These are phyloP conservation scores for Elaeagnus macrophylla DNA, from an alignment of 306 rosid genomes.

Conservation along the genomic window DNA sequence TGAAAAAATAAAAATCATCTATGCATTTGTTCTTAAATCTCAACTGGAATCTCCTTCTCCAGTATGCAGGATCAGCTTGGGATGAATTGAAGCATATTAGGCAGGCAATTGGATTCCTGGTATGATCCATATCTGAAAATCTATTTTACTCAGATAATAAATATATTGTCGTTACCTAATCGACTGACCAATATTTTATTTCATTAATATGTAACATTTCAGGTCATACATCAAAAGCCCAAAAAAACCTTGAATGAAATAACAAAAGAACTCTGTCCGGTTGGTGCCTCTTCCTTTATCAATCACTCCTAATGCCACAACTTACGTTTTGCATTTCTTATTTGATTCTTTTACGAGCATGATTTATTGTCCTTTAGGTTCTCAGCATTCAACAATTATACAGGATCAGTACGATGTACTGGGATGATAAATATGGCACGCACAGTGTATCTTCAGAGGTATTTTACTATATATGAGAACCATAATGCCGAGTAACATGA, in stretches of 20 bases:
- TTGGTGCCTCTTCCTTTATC: conserved; percentile 36
- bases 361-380: conserved; percentile 40
- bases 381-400: conserved; percentile 97
- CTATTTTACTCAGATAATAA: not conserved
- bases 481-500: not conserved
- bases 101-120: conserved; percentile 99
- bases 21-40: conserved; percentile 12
- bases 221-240: conserved; percentile 99
- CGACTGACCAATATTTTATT: conserved; percentile 12
- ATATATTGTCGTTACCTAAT: not conserved
- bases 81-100: conserved; percentile 96
- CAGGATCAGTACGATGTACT: conserved; percentile 99
- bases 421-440: conserved; percentile 99
- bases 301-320: not conserved
- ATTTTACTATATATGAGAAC: not conserved
- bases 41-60: conserved; percentile 25
- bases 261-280: conserved; percentile 96
- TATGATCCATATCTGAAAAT: conserved; percentile 24
- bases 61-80: conserved; percentile 98
- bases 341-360: conserved; percentile 10
- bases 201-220: conserved; percentile 13
- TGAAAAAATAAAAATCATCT: too few relatives aligned
- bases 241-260: conserved; percentile 90
- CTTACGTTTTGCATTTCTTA: not conserved
- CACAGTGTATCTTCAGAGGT: conserved; percentile 96